Evolutionary conservation across 768 basidiomycete species (phyloP).

Genomic region (Lepiota venenata): DNA sequence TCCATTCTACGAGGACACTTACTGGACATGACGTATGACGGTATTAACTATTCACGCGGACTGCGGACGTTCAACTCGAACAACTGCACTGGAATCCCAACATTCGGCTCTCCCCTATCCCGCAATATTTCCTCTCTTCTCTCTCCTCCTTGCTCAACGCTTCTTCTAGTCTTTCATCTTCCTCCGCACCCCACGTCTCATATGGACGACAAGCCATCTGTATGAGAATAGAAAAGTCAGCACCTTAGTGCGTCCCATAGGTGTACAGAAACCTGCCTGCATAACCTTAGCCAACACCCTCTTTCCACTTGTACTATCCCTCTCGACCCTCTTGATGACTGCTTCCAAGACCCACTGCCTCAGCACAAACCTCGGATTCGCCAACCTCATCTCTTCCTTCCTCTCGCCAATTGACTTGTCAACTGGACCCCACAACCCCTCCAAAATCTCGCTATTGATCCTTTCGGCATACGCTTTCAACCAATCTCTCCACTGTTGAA

Average conservation of each 20-base stretch:
- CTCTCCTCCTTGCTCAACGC: constrained; percentile 53
- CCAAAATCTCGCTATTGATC: constrained; percentile 46
- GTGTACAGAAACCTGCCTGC: constrained; percentile 49
- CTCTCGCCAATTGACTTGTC: constrained; percentile 43
- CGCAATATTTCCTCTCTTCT: constrained; percentile 76
- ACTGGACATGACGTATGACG: too few relatives aligned
- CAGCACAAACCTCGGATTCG: constrained; percentile 90
- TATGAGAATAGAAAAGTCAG: not conserved
- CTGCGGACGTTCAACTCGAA: constrained; percentile 56
- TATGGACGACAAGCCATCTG: constrained; percentile 90
- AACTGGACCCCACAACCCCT: constrained; percentile 36
- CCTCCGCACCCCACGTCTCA: constrained; percentile 84
- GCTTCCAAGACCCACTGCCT: constrained; percentile 97
- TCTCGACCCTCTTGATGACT: constrained; percentile 74
- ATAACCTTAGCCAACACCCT: constrained; percentile 76
- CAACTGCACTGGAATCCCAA: constrained; percentile 94
- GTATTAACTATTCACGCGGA: too few relatives aligned
- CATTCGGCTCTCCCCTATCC: constrained; percentile 70
- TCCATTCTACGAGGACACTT: too few relatives aligned
- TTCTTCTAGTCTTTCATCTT: constrained; percentile 36
- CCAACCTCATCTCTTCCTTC: constrained; percentile 45
- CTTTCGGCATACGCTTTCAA: constrained; percentile 58
- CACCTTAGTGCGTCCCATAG: not conserved
- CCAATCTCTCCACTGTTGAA: constrained; percentile 59
- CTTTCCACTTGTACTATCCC: constrained; percentile 60